Evolutionary conservation across 2,329 filamentous ascomycete species (phyloP), one percentile per base, ranked within the genome.

Genomic region (Nemania diffusa): DNA sequence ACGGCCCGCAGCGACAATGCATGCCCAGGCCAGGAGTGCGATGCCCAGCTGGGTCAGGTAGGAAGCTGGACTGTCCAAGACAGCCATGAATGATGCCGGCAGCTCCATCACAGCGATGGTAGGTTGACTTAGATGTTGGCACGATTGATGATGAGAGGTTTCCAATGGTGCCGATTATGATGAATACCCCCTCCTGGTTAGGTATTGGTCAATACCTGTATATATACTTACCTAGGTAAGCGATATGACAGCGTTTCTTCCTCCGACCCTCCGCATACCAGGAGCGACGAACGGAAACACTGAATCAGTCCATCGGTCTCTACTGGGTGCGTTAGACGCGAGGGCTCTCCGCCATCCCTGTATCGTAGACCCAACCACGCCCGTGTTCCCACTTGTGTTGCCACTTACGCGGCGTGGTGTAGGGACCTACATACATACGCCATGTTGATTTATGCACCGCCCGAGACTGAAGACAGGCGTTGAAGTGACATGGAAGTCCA

Each of bases 41-140:
- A 55, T 26, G 9, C 26, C 48, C 11, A 55, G 26, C 3, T 53
- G 48, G 17, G 48, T n/a, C 15, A 64, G 26, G 29, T 64, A 59
- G 5, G 34, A 52, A 37, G 44, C 15, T 22, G 61, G 42, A 24
- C 34, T 48, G 27, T 42, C 44, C 20, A 59, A 27, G 13, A 53
- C 34, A 29, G 62, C 26, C 11, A 7, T 29, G 26, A 59, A 32
- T 22, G 37, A 48, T 22, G 2, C 20, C 48, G 59, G 50, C 26
- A 34, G 32, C 22, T 59, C 32, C 55, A 57, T 52, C 61, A 57
- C 52, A 53, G 34, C 20, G 50, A 44, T 5, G 13, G 27, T 29
- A 20, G 17, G 8, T 46, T 62, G 13, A 3, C 50, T 42, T 29
- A n/a, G n/a, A n/a, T n/a, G n/a, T n/a, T n/a, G n/a, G 24, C 44